Conservation (phyloP, 176 grass and related monocot species). For the Pharus latifolius region DNA sequence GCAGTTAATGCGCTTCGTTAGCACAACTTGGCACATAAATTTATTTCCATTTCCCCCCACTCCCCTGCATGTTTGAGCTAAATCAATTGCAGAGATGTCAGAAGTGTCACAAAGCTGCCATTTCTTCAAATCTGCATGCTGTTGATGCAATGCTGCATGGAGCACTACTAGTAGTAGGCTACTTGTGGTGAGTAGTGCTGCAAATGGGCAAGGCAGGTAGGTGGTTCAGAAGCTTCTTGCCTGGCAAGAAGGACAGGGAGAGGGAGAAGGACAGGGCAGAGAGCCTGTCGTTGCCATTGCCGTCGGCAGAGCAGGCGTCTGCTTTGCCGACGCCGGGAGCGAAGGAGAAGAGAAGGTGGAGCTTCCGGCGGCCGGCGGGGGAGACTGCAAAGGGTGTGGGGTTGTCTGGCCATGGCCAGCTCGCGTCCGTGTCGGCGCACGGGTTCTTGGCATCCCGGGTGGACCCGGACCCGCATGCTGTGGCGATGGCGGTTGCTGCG, state of each 20-base stretch:
- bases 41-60: too few relatives aligned
- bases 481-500: slow-evolving; percentile 50
- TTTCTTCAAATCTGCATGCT: background rate
- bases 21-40: too few relatives aligned
- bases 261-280: slow-evolving; percentile 14
- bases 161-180: background rate
- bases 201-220: slow-evolving; percentile 65
- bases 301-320: too few relatives aligned
- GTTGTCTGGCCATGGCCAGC: background rate
- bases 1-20: too few relatives aligned
- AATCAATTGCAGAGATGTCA: too few relatives aligned
- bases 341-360: slow-evolving; percentile 75
- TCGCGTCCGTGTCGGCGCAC: slow-evolving; percentile 8
- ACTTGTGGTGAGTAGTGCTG: background rate
- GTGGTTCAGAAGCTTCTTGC: slow-evolving; percentile 69
- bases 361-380: slow-evolving; percentile 45
- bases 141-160: background rate
- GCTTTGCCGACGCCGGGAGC: slow-evolving; percentile 28
- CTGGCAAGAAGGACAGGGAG: slow-evolving; percentile 32
- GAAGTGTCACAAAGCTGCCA: too few relatives aligned
- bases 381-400: slow-evolving; percentile 20
- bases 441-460: slow-evolving; percentile 23
- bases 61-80: too few relatives aligned
- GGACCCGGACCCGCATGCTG: slow-evolving; percentile 44
- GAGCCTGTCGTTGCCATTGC: background rate